Evolutionary conservation across 208 protist genomes (phyloP), one percentile per base, ranked within the genome.

Genomic region (Leishmania aethiopica): DNA sequence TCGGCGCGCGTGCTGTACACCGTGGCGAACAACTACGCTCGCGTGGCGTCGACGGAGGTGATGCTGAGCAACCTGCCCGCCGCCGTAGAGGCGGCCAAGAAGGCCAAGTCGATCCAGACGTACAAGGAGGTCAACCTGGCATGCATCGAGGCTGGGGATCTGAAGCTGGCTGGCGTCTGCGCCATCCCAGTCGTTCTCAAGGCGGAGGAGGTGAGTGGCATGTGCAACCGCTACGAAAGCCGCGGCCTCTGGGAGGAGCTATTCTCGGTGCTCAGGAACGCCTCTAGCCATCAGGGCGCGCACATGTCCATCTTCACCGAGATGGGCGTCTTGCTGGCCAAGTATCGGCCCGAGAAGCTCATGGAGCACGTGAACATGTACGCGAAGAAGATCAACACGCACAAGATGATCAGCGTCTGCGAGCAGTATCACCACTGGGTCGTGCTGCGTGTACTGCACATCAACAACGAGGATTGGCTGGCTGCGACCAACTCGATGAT

Each of bases 221-320:
- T 99, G 32, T 88, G 98, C 75, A 80, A 93, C 75, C 94, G 96
- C 72, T 99, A 98, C 86, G 96, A 98, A 88, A 83, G 70, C 6
- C 86, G 89, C 72, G 96, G 95, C 70, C 88, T 99, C 83, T 99
- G 99, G 92, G 97, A 99, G 53, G 96, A 99, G 83, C 78, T 99
- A 32, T 98, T 99, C 53, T 69, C 83, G 11, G 91, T 99, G 3
- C 87, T 99, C 67, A 99, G 99, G 85, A 94, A 92, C 55, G 99
- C 98, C 69, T 87, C 99, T 15, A 87, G 86, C 49, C 87, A 97
- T 47, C 98, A 99, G 81, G 94, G 99, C 37, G 99, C 99, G 4
- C 99, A 99, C 88, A 98, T 99, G 92, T 98, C 97, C 78, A 99
- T 99, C 89, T 99, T 99, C 93, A 99, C 99, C 49, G 99, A 99